Evolutionary conservation across 257 asterid species (phyloP).

Genomic region (Verbascum thapsus): DNA sequence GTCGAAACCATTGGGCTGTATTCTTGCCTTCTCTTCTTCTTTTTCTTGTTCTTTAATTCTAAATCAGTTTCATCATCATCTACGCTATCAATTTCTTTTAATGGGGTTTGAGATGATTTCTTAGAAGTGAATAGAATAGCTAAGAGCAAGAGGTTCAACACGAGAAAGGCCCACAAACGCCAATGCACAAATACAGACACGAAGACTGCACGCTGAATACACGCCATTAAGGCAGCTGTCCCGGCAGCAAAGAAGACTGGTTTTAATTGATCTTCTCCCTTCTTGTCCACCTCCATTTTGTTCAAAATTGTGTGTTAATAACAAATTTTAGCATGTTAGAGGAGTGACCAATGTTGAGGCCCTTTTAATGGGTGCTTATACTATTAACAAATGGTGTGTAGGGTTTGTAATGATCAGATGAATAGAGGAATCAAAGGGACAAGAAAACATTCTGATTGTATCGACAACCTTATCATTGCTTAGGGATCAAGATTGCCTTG

Average conservation of each 20-base stretch:
- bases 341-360: constrained; percentile 7
- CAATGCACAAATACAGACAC: constrained; percentile 78
- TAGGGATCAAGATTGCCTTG: constrained; percentile 27
- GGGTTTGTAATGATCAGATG: constrained; percentile 50
- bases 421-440: constrained; percentile 69
- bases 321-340: neutral
- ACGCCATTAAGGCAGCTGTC: constrained; percentile 78
- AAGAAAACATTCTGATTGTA: constrained; percentile 66
- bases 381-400: neutral
- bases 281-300: constrained; percentile 43
- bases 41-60: constrained; percentile 21
- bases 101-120: neutral
- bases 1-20: neutral
- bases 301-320: neutral
- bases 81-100: constrained; percentile 25
- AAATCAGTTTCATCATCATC: neutral
- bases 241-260: constrained; percentile 94
- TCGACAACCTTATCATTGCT: constrained; percentile 49
- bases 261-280: constrained; percentile 49
- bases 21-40: constrained; percentile 27
- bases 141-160: constrained; percentile 74
- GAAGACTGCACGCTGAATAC: constrained; percentile 70
- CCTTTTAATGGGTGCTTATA: constrained; percentile 34
- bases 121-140: constrained; percentile 86
- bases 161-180: constrained; percentile 81